These are phyloP conservation scores for Furcasterigmium furcatum DNA, from an alignment of 2,329 filamentous ascomycete species.

Conservation along the genomic window DNA sequence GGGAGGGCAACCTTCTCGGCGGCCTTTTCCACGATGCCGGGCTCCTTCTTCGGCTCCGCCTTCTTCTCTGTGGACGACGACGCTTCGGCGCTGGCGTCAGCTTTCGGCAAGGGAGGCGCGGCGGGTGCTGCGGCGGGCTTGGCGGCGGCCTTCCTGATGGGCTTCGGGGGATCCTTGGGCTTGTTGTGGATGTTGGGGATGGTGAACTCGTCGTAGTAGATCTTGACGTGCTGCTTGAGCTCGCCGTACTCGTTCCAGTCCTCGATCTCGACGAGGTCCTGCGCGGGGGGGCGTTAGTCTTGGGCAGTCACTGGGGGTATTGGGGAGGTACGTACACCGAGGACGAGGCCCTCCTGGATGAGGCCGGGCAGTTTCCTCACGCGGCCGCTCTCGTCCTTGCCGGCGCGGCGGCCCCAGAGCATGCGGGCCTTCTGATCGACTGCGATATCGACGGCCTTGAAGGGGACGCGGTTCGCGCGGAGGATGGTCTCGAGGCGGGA, in stretches of 20 bases:
- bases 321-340: conserved; percentile 66
- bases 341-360: conserved; percentile 79
- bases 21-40: not conserved
- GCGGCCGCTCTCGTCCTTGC: conserved; percentile 62
- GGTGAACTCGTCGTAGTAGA: conserved; percentile 61
- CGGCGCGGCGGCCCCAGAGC: conserved; percentile 81
- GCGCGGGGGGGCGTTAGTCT: conserved; percentile 1
- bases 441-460: conserved; percentile 87
- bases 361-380: conserved; percentile 79
- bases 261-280: conserved; percentile 93
- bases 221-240: conserved; percentile 78
- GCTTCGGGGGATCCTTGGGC: conserved; percentile 36
- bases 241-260: conserved; percentile 99
- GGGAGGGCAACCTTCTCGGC: conserved; percentile 33
- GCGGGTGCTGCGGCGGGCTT: conserved; percentile 9
- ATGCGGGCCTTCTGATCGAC: conserved; percentile 85
- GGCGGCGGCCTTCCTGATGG: conserved; percentile 7
- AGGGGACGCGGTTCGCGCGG: conserved; percentile 89
- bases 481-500: conserved; percentile 95
- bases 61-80: conserved; percentile 5
- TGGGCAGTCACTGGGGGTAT: not conserved
- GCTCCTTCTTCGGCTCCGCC: conserved; percentile 19
- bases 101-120: conserved; percentile 24
- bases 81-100: conserved; percentile 4
- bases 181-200: conserved; percentile 53